These are phyloP conservation scores for Chaetomium olivaceum DNA, from an alignment of 2,329 filamentous ascomycete genomes.

Conservation along the genomic window DNA sequence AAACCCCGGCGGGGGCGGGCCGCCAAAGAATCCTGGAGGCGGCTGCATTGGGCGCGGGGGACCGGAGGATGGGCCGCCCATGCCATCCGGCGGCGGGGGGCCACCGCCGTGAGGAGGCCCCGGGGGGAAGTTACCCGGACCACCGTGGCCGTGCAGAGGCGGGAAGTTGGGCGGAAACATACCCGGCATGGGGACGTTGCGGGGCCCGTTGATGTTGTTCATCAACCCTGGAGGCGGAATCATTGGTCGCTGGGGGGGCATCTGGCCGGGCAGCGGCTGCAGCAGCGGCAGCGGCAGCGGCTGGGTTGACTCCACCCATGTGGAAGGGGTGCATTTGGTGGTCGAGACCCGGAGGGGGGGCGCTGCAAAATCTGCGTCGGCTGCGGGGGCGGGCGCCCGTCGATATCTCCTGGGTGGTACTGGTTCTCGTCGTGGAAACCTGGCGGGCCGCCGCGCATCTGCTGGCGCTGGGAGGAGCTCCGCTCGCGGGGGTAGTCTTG, in stretches of 20 bases:
- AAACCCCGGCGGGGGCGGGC: constrained; percentile 52
- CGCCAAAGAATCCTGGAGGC: constrained; percentile 59
- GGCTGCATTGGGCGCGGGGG: constrained; percentile 49
- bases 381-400: constrained; percentile 45
- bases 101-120: constrained; percentile 25
- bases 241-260: constrained; percentile 51
- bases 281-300: constrained; percentile 34
- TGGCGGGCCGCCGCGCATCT: constrained; percentile 51
- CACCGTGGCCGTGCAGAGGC: constrained; percentile 52
- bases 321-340: constrained; percentile 59
- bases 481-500: constrained; percentile 48
- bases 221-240: constrained; percentile 61
- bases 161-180: constrained; percentile 65
- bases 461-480: constrained; percentile 41
- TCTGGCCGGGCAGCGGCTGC: constrained; percentile 41
- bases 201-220: constrained; percentile 43
- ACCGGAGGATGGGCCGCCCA: constrained; percentile 41
- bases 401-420: constrained; percentile 52
- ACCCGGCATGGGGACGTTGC: constrained; percentile 54
- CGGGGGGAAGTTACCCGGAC: constrained; percentile 29
- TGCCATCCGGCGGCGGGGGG: constrained; percentile 53
- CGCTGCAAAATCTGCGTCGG: constrained; percentile 64
- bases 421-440: constrained; percentile 55
- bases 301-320: constrained; percentile 41
- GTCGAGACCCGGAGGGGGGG: constrained; percentile 58